Evolutionary conservation across 352 stramenopile species (phyloP).

Genomic region (Globisporangium orthogonon): DNA sequence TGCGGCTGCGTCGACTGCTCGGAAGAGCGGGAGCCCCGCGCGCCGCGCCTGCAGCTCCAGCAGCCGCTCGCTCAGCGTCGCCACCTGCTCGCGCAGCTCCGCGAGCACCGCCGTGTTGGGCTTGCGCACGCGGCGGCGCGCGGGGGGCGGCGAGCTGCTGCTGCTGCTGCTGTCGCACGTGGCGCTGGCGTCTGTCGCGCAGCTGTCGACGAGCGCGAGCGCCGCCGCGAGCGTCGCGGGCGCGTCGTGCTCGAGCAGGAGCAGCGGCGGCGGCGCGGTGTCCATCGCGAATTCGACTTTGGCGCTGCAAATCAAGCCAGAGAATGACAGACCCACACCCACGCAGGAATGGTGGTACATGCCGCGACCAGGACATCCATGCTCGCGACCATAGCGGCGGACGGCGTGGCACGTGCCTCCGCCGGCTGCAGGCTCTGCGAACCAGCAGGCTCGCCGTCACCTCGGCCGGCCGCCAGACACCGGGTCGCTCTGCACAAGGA

Average conservation of each 20-base stretch:
- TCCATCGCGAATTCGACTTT: neutral
- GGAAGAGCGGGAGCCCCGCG: neutral
- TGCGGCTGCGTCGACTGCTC: neutral
- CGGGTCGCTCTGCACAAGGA: neutral
- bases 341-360: neutral
- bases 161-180: neutral
- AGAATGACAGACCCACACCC: neutral
- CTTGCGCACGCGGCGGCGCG: neutral
- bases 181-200: neutral
- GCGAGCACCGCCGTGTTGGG: neutral
- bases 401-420: too few relatives aligned
- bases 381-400: too few relatives aligned
- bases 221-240: constrained; percentile 11
- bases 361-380: too few relatives aligned
- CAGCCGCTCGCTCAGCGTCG: neutral
- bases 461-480: neutral
- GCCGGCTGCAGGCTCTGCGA: neutral
- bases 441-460: constrained; percentile 1
- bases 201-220: constrained; percentile 12
- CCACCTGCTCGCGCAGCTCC: neutral
- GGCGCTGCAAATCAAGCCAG: constrained; percentile 1
- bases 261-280: too few relatives aligned
- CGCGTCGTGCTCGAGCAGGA: constrained; percentile 5
- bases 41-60: neutral
- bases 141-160: neutral